Evolutionary conservation across 495 filamentous ascomycete species (phyloP).

Genomic region (Stereocaulon alpinum): DNA sequence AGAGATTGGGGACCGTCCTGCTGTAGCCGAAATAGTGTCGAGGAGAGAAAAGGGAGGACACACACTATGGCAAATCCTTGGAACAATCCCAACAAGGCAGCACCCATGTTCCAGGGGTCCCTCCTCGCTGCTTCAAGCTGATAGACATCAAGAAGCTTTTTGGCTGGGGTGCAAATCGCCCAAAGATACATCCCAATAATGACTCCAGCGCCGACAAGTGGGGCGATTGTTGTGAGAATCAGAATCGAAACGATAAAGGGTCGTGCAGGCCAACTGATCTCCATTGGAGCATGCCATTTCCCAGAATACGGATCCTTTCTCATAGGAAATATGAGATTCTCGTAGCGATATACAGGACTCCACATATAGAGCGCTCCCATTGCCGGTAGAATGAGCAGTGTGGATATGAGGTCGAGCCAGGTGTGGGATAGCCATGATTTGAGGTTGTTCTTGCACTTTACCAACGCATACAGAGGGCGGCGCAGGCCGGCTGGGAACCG

Average conservation of each 20-base stretch:
- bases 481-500: too few relatives aligned
- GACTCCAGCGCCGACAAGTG: too few relatives aligned
- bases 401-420: conserved; percentile 4
- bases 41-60: not conserved
- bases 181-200: too few relatives aligned
- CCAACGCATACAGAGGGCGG: too few relatives aligned
- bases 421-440: too few relatives aligned
- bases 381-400: not conserved
- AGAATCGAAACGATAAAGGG: not conserved
- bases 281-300: conserved; percentile 8
- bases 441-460: too few relatives aligned
- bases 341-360: not conserved
- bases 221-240: not conserved
- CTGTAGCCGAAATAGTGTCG: not conserved
- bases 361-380: not conserved
- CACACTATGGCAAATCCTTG: conserved; percentile 18
- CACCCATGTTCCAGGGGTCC: conserved; percentile 15
- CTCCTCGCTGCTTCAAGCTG: not conserved
- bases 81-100: conserved; percentile 12
- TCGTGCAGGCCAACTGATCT: not conserved
- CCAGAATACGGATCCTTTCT: not conserved
- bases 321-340: conserved; percentile 1
- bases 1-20: not conserved
- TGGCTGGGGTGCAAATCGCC: too few relatives aligned
- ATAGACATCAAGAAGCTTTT: too few relatives aligned